Base-by-base conservation (phyloP, 768 basidiomycete species). In the Gloeostereum incarnatum region DNA sequence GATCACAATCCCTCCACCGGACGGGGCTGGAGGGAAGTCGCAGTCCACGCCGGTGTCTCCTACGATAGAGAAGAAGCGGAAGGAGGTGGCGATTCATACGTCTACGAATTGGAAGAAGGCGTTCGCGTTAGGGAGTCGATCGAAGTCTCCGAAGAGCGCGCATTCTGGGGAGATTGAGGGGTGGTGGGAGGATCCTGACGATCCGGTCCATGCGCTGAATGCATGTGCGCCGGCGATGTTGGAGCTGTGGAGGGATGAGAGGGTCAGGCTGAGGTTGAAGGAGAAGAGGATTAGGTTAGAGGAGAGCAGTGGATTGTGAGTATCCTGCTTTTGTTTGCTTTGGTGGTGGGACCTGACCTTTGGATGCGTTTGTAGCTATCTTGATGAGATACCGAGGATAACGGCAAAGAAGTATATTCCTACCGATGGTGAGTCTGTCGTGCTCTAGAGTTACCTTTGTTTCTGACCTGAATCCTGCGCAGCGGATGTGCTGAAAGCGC, bases 291-390 rank as follows among this genome's bases (percentile, higher is more conserved):
- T 88, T 36, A 67, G 86, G 50, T 47, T 88, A 39, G 83, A 89
- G 59, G 86, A 89, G 55, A 84, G 78, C 57, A 81, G 84, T 44
- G 87, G 87, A 35, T 89, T 90, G 86, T 90, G 52, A 63, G 83
- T 66, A 22, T 35, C 27, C 39, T 44, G 31, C 26, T 17, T 36
- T 30, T 19, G 41, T 38, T 32, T 36, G 47, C 41, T 24, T 19
- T 39, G 9, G 4, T 33, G 34, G 27, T 40, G 21, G 40, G 43
- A 45, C 42, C 48, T 21, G 34, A 43, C 33, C 35, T 35, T 35
- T 17, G 4, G 29, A 30, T 17, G 29, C n/a, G n/a, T 24, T 43
- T 39, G 25, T 50, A 89, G 86, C 60, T 90, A 83, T 59, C 63
- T 90, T 41, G 73, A 90, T 52, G 82, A 89, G 53, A 84, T 90